Evolutionary conservation across 2,329 filamentous ascomycete species (phyloP).

Genomic region (Arthrobotrys sinensis): DNA sequence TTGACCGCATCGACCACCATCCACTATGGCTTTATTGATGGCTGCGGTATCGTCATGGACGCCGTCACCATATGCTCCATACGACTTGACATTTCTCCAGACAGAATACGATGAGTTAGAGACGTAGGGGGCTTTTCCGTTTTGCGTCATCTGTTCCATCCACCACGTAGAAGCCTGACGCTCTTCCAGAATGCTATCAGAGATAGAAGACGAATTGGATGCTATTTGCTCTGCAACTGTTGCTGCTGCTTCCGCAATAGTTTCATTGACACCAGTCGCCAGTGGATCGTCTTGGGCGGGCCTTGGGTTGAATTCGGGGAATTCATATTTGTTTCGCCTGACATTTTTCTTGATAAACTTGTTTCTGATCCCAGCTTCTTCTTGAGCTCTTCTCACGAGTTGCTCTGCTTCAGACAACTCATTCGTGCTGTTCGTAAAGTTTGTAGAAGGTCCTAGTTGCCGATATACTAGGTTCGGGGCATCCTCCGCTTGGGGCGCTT

Average conservation of each 20-base stretch:
- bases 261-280: constrained; percentile 5
- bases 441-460: background rate
- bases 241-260: background rate
- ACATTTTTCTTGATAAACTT: background rate
- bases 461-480: background rate
- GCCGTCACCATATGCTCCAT: constrained; percentile 70
- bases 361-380: background rate
- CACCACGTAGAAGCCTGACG: constrained; percentile 3
- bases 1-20: constrained; percentile 82
- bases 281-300: background rate
- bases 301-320: background rate
- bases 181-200: background rate
- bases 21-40: constrained; percentile 85
- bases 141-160: constrained; percentile 15
- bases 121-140: background rate
- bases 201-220: background rate
- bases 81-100: constrained; percentile 67
- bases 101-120: constrained; percentile 3
- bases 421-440: background rate
- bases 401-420: background rate
- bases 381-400: background rate
- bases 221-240: background rate
- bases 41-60: constrained; percentile 86
- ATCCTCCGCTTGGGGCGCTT: background rate
- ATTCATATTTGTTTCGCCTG: constrained; percentile 5